phyloP scores from a whole-genome alignment of 441 rosid species.

The Bocquillonia castaneifolia region DNA sequence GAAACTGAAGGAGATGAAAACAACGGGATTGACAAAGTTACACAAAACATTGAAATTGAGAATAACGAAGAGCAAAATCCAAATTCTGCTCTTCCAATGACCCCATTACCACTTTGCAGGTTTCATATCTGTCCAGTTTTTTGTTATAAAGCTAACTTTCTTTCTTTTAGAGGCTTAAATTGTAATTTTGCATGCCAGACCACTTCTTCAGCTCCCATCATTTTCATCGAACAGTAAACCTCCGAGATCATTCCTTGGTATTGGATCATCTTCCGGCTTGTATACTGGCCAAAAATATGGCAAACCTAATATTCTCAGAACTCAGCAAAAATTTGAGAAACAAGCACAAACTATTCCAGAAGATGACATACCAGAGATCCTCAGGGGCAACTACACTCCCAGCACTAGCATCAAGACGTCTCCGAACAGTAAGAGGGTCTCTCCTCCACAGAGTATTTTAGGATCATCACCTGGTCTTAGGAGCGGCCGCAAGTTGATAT shows the following conservation, averaged over 20 bases:
- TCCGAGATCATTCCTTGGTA: slow-evolving; percentile 56
- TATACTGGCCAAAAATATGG: slow-evolving; percentile 32
- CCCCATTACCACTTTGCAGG: slow-evolving; percentile 70
- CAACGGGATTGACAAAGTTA: slow-evolving; percentile 32
- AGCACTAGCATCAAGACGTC: slow-evolving; percentile 48
- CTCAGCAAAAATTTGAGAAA: slow-evolving; percentile 48
- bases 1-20: slow-evolving; percentile 53
- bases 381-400: slow-evolving; percentile 42
- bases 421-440: slow-evolving; percentile 95
- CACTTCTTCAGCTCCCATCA: slow-evolving; percentile 58
- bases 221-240: slow-evolving; percentile 59
- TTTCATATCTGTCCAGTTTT: slow-evolving; percentile 20
- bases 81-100: slow-evolving; percentile 50
- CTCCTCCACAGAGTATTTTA: slow-evolving; percentile 61
- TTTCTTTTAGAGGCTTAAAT: slow-evolving; percentile 6
- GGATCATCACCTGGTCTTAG: slow-evolving; percentile 56
- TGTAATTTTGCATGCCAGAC: slow-evolving; percentile 37
- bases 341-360: slow-evolving; percentile 39
- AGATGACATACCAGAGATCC: slow-evolving; percentile 65
- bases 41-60: slow-evolving; percentile 38
- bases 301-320: slow-evolving; percentile 39
- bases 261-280: slow-evolving; percentile 51
- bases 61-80: slow-evolving; percentile 56
- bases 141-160: slow-evolving; percentile 12
- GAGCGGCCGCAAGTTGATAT: slow-evolving; percentile 80